phyloP scores from a whole-genome alignment of 345 rosid genomes.

The Brassica rapa region DNA sequence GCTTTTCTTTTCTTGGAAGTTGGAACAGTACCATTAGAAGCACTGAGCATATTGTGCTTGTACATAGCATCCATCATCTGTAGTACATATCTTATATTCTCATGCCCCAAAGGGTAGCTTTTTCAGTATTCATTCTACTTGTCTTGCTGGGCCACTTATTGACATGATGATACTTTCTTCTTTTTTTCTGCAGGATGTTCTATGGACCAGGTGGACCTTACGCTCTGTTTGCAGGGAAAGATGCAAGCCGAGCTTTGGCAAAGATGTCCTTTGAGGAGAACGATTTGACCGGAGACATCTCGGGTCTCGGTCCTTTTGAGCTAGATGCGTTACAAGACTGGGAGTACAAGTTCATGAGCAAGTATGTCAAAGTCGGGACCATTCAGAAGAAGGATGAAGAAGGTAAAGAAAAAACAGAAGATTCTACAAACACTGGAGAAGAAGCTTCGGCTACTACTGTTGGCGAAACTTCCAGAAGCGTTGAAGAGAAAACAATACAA shows the following conservation, averaged over 20 bases:
- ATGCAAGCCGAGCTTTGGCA: constrained; percentile 96
- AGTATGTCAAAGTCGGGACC: constrained; percentile 87
- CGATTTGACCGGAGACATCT: constrained; percentile 87
- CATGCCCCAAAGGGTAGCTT: background rate
- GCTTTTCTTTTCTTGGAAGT: too few relatives aligned
- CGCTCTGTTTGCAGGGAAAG: constrained; percentile 93
- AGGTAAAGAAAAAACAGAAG: constrained; percentile 52
- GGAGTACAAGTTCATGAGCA: constrained; percentile 99
- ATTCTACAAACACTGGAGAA: constrained; percentile 31
- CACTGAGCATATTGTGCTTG: too few relatives aligned
- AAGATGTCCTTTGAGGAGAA: constrained; percentile 96
- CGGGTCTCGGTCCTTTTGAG: constrained; percentile 92
- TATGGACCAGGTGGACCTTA: constrained; percentile 99
- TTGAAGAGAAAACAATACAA: constrained; percentile 25
- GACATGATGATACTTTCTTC: too few relatives aligned
- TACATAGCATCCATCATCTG: background rate
- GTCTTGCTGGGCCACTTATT: background rate
- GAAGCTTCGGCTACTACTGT: constrained; percentile 17
- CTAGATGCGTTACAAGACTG: constrained; percentile 96
- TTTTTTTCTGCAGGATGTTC: constrained; percentile 64
- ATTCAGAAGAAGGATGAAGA: constrained; percentile 49
- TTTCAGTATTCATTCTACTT: background rate
- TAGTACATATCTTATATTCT: background rate
- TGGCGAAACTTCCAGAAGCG: constrained; percentile 29
- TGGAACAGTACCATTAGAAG: too few relatives aligned